These are phyloP conservation scores for Capsicum chinense DNA, from an alignment of 257 asterid genomes.

Conservation along the genomic window DNA sequence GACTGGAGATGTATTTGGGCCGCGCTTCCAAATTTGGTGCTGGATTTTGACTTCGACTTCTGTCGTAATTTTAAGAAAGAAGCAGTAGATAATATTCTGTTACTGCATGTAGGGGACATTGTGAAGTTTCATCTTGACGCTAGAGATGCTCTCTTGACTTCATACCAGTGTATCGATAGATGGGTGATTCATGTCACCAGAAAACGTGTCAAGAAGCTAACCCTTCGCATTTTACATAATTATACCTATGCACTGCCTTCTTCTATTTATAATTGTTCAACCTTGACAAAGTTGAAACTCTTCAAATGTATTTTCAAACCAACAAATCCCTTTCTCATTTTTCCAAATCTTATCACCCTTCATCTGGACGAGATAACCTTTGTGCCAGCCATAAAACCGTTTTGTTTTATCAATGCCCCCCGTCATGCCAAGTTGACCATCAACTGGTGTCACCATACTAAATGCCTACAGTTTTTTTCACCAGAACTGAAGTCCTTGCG, in stretches of 20 bases:
- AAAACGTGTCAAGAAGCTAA: not conserved
- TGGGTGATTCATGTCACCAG: not conserved
- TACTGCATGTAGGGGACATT: not conserved
- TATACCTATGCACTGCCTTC: not conserved
- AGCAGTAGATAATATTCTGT: not conserved
- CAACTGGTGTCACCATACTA: not conserved
- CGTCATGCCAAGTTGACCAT: not conserved
- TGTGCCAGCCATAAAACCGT: not conserved
- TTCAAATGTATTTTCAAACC: not conserved
- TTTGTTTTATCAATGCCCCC: not conserved
- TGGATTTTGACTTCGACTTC: not conserved
- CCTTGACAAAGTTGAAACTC: not conserved
- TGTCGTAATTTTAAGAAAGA: not conserved
- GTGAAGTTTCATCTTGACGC: not conserved
- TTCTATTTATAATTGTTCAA: not conserved
- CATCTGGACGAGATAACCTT: not conserved
- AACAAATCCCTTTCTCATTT: not conserved
- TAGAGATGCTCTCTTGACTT: no score
- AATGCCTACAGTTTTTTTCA: not conserved
- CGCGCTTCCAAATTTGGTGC: not conserved
- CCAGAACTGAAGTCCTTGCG: not conserved
- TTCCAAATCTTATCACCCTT: not conserved
- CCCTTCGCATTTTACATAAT: not conserved
- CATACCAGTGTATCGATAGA: no score
- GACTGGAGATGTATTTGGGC: slow-evolving; percentile 19